phyloP scores from a whole-genome alignment of 306 rosid genomes.

The Oemleria cerasiformis region DNA sequence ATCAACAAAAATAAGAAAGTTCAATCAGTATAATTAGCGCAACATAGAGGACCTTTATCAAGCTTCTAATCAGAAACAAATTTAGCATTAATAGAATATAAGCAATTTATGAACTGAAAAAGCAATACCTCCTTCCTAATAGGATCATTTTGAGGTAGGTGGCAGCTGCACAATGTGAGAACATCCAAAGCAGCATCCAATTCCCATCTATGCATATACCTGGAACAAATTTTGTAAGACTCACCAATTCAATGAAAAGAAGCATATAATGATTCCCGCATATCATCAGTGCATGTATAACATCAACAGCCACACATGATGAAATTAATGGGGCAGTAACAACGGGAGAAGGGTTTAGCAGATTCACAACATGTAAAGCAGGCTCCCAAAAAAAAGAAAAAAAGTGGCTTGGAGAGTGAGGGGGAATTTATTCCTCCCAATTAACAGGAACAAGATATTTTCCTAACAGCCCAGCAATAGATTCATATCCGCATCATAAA shows the following conservation, averaged over 20 bases:
- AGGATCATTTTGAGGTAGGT: constrained; percentile 62
- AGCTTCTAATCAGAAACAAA: constrained; percentile 16
- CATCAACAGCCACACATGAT: background rate
- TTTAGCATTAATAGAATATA: constrained; percentile 12
- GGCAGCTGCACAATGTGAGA: constrained; percentile 97
- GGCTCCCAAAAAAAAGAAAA: background rate
- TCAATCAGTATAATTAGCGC: background rate
- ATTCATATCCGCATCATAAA: background rate
- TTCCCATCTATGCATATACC: constrained; percentile 88
- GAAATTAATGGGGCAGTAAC: background rate
- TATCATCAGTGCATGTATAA: background rate
- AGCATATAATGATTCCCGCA: background rate
- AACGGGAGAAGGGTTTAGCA: background rate
- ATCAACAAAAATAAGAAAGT: constrained; percentile 25
- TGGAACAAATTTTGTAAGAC: constrained; percentile 33
- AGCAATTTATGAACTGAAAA: constrained; percentile 20
- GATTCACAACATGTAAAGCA: background rate
- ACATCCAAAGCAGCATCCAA: constrained; percentile 93
- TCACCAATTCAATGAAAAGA: constrained; percentile 2
- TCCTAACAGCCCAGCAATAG: background rate
- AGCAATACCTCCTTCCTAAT: constrained; percentile 63
- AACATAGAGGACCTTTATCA: background rate
- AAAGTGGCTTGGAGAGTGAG: background rate
- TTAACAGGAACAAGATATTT: background rate
- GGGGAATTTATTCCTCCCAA: background rate